Conservation (phyloP, 495 filamentous ascomycete genomes). For the Parathielavia appendiculata region DNA sequence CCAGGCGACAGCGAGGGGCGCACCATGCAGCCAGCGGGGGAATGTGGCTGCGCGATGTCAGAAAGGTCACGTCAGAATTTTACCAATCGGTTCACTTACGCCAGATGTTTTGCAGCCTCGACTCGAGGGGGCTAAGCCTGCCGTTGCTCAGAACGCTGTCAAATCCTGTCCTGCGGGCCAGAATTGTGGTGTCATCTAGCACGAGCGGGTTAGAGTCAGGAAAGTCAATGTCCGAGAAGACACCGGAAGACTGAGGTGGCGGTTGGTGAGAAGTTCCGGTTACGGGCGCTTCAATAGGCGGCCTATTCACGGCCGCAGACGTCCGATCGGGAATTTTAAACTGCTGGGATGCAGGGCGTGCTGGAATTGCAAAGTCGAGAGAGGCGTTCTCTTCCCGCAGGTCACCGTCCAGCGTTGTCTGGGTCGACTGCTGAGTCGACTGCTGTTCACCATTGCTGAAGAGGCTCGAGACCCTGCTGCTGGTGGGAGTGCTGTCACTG, state of each 20-base stretch:
- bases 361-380: neutral
- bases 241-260: neutral
- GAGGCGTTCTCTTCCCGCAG: neutral
- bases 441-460: slow-evolving; percentile 22
- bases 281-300: neutral
- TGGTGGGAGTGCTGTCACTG: neutral
- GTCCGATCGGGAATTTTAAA: neutral
- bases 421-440: slow-evolving; percentile 17
- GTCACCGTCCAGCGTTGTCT: slow-evolving; percentile 28
- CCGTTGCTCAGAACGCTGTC: neutral
- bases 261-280: neutral
- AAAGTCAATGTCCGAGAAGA: too few relatives aligned
- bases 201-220: neutral
- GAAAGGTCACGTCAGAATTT: neutral
- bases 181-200: too few relatives aligned
- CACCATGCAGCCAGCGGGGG: slow-evolving; percentile 33
- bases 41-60: slow-evolving; percentile 30
- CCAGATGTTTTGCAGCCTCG: slow-evolving; percentile 29
- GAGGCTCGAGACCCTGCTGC: slow-evolving; percentile 21
- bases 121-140: slow-evolving; percentile 3
- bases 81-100: slow-evolving; percentile 19
- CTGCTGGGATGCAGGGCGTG: neutral
- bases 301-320: neutral
- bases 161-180: neutral
- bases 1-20: slow-evolving; percentile 43